These are phyloP conservation scores for Collybia sordida DNA, from an alignment of 768 basidiomycete species.

Conservation along the genomic window DNA sequence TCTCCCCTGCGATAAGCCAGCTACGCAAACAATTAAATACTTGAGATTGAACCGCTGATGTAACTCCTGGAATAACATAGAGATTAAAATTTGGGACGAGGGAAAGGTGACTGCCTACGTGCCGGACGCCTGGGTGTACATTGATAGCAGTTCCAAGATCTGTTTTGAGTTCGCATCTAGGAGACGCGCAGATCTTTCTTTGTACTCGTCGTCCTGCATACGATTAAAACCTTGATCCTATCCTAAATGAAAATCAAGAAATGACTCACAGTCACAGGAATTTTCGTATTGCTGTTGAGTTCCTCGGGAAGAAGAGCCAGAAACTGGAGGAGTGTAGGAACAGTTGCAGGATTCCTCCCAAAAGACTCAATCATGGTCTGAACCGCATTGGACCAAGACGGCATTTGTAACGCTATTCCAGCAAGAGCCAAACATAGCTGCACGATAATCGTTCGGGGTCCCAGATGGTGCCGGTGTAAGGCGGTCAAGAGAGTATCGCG, in stretches of 20 bases:
- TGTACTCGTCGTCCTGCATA: constrained; percentile 72
- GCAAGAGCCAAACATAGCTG: constrained; percentile 91
- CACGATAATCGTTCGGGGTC: constrained; percentile 81
- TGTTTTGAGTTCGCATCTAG: constrained; percentile 67
- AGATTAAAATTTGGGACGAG: not conserved
- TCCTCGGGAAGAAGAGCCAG: constrained; percentile 92
- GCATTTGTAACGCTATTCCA: constrained; percentile 87
- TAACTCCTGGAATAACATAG: constrained; percentile 65
- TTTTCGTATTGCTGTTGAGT: constrained; percentile 75
- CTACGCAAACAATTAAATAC: constrained; percentile 82
- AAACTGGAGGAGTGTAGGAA: constrained; percentile 85
- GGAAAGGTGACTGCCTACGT: constrained; percentile 22
- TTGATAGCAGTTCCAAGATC: constrained; percentile 74
- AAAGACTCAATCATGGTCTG: constrained; percentile 80
- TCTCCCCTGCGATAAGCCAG: constrained; percentile 90
- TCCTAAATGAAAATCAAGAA: not conserved
- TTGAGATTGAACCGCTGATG: constrained; percentile 71
- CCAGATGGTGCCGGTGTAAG: constrained; percentile 67
- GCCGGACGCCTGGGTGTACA: constrained; percentile 92
- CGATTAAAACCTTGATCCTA: not conserved
- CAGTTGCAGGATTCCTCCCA: constrained; percentile 81
- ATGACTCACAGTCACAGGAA: constrained; percentile 79
- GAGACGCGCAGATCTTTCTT: constrained; percentile 56
- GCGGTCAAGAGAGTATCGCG: constrained; percentile 86
- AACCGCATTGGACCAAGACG: constrained; percentile 81